Evolutionary conservation across 768 basidiomycete species (phyloP), one percentile per base, ranked within the genome.

Genomic region (Leccinum incarnatum): DNA sequence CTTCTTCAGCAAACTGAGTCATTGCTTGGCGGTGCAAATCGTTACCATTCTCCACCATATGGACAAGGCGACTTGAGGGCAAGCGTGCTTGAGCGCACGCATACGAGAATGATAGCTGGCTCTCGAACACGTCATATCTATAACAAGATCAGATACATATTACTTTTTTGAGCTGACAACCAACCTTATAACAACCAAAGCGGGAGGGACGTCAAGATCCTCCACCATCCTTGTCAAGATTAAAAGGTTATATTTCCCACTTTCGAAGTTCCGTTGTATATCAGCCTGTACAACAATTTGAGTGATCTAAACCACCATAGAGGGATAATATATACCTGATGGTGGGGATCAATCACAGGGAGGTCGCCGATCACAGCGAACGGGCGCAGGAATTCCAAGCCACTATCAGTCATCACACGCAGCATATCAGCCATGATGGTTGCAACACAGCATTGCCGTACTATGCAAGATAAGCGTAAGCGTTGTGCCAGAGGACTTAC

Each of bases 41-140:
- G 60, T 84, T 85, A 4, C 77, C 80, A 60, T 78, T 76, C 67
- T 90, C 84, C 21, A 80, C 77, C 81, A 91, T 81, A 66, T 88
- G 80, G 6, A 91, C 71, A 45, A 88, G 65, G 65, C 83, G 80
- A 59, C 83, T 78, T 56, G 78, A 75, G 45, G 76, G 72, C 8
- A 79, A 79, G 49, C 76, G 67, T 42, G 82, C 75, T 32, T 77
- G 76, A 30, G 81, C 78, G 30, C 81, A 82, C 47, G 78, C 73
- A 65, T 81, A 82, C 14, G 81, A 82, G 67, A 84, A 80, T 4
- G 85, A 85, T 6, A 87, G 67, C 54, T 84, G 83, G 60, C 86
- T 84, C 62, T 87, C 83, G 56, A 83, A 84, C 1, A 45, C 36
- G 59, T 59, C 60, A 46, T 60, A 69, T 66, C 87, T 89, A 37